These are phyloP conservation scores for Diaporthe amygdali DNA, from an alignment of 2,329 filamentous ascomycete species.

Conservation along the genomic window DNA sequence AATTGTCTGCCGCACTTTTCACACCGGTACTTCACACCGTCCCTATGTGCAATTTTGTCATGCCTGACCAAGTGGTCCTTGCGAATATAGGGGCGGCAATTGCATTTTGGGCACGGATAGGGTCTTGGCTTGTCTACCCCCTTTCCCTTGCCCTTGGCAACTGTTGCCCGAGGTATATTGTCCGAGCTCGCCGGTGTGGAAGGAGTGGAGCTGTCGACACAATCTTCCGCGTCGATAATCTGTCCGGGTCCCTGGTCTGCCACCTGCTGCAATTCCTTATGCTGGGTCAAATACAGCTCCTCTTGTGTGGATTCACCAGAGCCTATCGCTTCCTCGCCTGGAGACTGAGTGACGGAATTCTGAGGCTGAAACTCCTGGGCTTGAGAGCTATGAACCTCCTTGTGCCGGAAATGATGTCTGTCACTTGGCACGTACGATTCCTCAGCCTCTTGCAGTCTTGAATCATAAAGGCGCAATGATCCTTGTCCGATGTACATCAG, in stretches of 20 bases:
- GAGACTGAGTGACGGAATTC: not conserved
- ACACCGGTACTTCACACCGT: not conserved
- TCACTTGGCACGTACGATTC: too few species aligned
- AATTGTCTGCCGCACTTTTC: not conserved
- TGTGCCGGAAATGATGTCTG: too few species aligned
- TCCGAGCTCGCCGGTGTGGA: not conserved
- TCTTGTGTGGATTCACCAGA: not conserved
- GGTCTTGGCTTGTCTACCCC: not conserved
- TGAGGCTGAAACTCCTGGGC: too few species aligned
- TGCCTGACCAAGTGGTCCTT: not conserved
- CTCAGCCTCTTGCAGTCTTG: not conserved
- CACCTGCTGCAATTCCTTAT: too few species aligned
- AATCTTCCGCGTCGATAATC: not conserved
- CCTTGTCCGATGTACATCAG: not conserved
- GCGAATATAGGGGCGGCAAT: not conserved
- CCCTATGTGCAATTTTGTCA: not conserved
- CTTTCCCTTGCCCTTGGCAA: not conserved
- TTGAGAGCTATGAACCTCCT: too few species aligned
- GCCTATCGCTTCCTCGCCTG: not conserved
- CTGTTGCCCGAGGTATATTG: not conserved
- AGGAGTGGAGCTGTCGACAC: not conserved
- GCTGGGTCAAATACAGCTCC: not conserved
- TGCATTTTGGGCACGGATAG: not conserved
- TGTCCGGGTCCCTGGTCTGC: not conserved
- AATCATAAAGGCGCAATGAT: not conserved